Conservation (phyloP, 2,329 filamentous ascomycete species). For the Ceratocystis ficicola region DNA sequence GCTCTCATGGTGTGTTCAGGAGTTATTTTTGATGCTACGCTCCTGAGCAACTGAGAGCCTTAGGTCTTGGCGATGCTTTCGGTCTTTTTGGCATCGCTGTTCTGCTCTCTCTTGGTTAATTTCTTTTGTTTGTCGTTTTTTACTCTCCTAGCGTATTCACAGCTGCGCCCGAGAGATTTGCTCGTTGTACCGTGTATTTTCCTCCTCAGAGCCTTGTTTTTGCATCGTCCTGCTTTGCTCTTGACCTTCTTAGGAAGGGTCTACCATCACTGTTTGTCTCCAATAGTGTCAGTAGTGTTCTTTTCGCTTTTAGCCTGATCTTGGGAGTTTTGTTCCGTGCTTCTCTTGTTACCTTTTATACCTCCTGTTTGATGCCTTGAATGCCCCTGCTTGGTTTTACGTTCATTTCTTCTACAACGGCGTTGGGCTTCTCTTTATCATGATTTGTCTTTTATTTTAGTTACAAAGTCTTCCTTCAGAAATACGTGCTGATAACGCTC, state of each 20-base stretch:
- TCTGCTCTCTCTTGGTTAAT: neutral
- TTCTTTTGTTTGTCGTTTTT: neutral
- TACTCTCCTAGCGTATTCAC: neutral
- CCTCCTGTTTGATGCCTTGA: neutral
- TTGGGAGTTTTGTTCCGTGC: neutral
- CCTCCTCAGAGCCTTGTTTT: conserved; percentile 13
- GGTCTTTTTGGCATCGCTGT: neutral
- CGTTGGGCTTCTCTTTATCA: neutral
- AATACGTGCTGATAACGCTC: neutral
- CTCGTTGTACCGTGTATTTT: conserved; percentile 13
- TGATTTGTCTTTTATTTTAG: neutral
- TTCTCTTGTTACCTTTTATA: neutral
- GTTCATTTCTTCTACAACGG: neutral
- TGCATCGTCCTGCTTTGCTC: neutral
- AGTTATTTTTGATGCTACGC: conserved; percentile 20
- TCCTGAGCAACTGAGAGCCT: conserved; percentile 8
- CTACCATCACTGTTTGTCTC: neutral
- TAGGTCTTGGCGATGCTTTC: neutral
- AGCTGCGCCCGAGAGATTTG: neutral
- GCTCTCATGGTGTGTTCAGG: conserved; percentile 22
- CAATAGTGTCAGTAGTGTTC: neutral
- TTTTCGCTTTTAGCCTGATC: neutral
- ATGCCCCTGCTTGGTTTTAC: neutral
- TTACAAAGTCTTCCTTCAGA: neutral
- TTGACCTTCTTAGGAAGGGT: neutral